Base-by-base conservation (phyloP, 176 grass and related monocot genomes). In the Lolium perenne region DNA sequence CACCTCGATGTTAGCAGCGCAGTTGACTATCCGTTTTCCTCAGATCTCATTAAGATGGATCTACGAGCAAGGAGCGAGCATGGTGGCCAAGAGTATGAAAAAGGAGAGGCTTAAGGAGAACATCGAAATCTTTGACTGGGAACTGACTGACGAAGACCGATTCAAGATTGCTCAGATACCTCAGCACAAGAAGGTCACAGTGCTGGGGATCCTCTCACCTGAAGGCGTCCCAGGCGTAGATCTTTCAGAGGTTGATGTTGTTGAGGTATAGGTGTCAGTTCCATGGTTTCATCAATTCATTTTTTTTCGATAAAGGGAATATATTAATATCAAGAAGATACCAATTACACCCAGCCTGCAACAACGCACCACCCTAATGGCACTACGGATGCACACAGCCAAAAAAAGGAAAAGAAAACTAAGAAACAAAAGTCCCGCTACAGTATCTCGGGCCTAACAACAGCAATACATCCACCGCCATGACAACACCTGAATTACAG, bases 41-140 rank as follows among this genome's bases (percentile, higher is more conserved):
- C 63, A 93, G 94, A 85, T 96, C 59, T 90, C 91, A 41, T 63
- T 94, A 51, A 88, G 91, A 46, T 94, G 91, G 94, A 63, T 92
- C 50, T 75, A 88, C 10, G 78, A 97, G 79, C 91, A 97, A 93
- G 89, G 91, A 0, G 85, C 48, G 11, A 83, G 87, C 84, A 72
- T 90, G 32, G 85, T 90, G 21, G 89, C 64, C 26, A 93, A 93
- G 75, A 94, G 94, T 69, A 82, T 86, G 21, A 92, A 82, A 2
- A 83, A 65, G 57, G 85, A 90, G 63, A 82, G 89, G 63, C 85
- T 92, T 16, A 74, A 70, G 40, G 78, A 97, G 70, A 97, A 92
- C 69, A 20, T 92, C 0, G 49, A 80, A 46, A 77, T 92, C 61
- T 94, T 97, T 14, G 11, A 90, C 25, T 94, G 92, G 92, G 82